Conservation (phyloP, 2,329 filamentous ascomycete species). For the Ceratocystis eucalypticola region DNA sequence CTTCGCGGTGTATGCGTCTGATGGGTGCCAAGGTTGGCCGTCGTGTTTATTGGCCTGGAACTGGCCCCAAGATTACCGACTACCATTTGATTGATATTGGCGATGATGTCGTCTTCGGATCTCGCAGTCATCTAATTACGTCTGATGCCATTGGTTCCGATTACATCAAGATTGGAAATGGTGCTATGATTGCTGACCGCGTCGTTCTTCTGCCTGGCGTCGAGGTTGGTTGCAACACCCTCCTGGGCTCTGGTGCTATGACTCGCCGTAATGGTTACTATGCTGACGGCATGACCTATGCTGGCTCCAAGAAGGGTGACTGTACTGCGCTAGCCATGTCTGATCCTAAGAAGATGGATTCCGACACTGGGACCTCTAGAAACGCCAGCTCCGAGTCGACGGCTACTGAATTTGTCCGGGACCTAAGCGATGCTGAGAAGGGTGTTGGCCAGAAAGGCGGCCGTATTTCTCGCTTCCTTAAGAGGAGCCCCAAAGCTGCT, state of each 20-base stretch:
- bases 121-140: slow-evolving; percentile 39
- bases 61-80: slow-evolving; percentile 39
- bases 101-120: slow-evolving; percentile 47
- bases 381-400: slow-evolving; percentile 9
- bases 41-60: slow-evolving; percentile 45
- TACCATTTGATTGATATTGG: slow-evolving; percentile 43
- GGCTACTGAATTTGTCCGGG: slow-evolving; percentile 1
- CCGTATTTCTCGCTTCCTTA: background rate
- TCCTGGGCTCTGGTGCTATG: slow-evolving; percentile 41
- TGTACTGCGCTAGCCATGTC: slow-evolving; percentile 30
- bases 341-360: background rate
- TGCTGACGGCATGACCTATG: slow-evolving; percentile 34
- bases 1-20: slow-evolving; percentile 36
- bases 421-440: slow-evolving; percentile 11
- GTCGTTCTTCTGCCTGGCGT: slow-evolving; percentile 40
- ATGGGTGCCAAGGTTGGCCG: slow-evolving; percentile 40
- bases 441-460: background rate
- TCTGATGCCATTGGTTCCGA: slow-evolving; percentile 39
- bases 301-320: slow-evolving; percentile 39
- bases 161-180: slow-evolving; percentile 33
- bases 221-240: slow-evolving; percentile 34
- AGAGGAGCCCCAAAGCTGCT: slow-evolving; percentile 9
- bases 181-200: slow-evolving; percentile 44
- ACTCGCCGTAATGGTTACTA: slow-evolving; percentile 35
- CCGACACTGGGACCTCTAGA: background rate